These are phyloP conservation scores for Phytophthora citrophthora DNA, from an alignment of 352 stramenopile genomes.

Conservation along the genomic window DNA sequence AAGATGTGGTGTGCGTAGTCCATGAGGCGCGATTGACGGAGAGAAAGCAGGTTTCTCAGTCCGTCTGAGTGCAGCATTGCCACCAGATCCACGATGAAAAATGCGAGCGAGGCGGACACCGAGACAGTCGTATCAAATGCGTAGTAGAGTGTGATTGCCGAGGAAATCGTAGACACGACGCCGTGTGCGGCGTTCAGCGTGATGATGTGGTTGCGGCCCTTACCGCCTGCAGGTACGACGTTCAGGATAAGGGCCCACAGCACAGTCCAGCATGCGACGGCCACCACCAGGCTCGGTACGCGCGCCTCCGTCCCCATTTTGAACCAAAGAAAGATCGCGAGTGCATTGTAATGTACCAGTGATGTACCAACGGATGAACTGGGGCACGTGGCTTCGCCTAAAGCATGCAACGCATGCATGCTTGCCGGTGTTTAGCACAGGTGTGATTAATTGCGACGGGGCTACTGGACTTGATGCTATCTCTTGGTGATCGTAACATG, in stretches of 20 bases:
- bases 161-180: slow-evolving; percentile 61
- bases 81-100: slow-evolving; percentile 74
- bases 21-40: slow-evolving; percentile 64
- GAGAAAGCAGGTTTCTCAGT: slow-evolving; percentile 35
- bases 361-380: not conserved
- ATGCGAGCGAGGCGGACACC: slow-evolving; percentile 65
- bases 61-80: slow-evolving; percentile 67
- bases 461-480: too few relatives aligned
- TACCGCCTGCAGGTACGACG: slow-evolving; percentile 43
- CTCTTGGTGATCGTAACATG: not conserved
- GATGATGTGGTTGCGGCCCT: slow-evolving; percentile 69
- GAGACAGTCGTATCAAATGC: slow-evolving; percentile 60
- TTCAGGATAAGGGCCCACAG: slow-evolving; percentile 62
- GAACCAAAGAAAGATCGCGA: too few relatives aligned
- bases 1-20: slow-evolving; percentile 80
- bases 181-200: slow-evolving; percentile 74
- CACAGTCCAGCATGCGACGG: slow-evolving; percentile 48
- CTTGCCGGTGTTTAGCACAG: too few relatives aligned
- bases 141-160: slow-evolving; percentile 49
- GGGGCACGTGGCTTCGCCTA: too few relatives aligned
- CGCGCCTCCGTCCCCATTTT: slow-evolving; percentile 28
- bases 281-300: slow-evolving; percentile 36
- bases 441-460: too few relatives aligned
- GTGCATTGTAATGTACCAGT: not conserved
- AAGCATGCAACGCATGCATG: too few relatives aligned